These are phyloP conservation scores for Agaricales sp. DNA, from an alignment of 1,284 basidiomycete species.

Conservation along the genomic window DNA sequence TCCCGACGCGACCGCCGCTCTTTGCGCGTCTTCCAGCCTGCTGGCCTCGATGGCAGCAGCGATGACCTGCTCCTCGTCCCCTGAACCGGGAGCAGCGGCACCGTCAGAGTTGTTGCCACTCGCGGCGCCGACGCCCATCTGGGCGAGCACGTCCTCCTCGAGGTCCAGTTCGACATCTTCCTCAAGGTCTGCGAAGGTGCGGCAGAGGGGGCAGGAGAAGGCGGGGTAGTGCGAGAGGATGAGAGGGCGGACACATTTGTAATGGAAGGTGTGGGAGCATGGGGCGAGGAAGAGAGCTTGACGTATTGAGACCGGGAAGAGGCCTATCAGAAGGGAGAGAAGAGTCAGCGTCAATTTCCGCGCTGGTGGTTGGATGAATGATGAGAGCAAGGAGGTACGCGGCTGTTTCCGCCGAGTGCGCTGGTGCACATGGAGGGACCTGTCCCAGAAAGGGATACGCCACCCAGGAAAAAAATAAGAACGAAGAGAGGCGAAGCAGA, in stretches of 20 bases:
- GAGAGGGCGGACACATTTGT: conserved; percentile 94
- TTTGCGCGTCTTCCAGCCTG: neutral
- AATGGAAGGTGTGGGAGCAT: conserved; percentile 95
- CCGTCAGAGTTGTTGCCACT: neutral
- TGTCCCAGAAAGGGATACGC: neutral
- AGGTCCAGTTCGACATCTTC: conserved; percentile 59
- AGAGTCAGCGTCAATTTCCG: conserved; percentile 1
- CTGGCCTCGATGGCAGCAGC: neutral
- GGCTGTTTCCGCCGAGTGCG: too few species aligned
- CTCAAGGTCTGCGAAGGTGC: conserved; percentile 89
- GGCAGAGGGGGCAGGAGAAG: conserved; percentile 92
- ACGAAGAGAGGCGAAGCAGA: neutral
- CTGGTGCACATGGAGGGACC: too few species aligned
- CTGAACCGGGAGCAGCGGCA: too few species aligned
- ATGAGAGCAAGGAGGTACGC: too few species aligned
- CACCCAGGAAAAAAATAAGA: neutral
- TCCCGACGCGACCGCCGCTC: neutral
- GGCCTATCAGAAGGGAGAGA: conserved; percentile 31
- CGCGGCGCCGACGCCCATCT: neutral
- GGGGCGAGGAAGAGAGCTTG: conserved; percentile 97
- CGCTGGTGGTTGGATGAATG: conserved; percentile 1
- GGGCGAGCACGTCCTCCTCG: neutral
- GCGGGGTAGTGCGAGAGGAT: conserved; percentile 84
- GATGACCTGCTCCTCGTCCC: neutral
- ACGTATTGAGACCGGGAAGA: conserved; percentile 90